Evolutionary conservation across 768 basidiomycete genomes (phyloP).

Genomic region (Terana coerulea): DNA sequence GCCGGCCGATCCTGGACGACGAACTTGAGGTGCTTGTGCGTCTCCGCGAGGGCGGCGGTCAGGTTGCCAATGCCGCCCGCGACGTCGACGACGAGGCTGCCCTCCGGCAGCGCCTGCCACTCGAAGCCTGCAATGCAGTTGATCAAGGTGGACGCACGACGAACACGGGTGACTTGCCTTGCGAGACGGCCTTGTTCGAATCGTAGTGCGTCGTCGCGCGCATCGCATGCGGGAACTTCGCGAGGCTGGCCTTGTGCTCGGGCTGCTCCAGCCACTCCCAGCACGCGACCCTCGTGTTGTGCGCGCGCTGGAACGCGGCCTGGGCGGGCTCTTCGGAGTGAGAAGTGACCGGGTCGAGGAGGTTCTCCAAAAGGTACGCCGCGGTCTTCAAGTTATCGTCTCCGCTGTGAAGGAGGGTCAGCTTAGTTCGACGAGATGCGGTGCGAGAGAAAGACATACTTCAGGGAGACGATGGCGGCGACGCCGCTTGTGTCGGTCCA

Average conservation of each 20-base stretch:
- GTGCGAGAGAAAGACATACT: background rate
- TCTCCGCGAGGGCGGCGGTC: slow-evolving; percentile 20
- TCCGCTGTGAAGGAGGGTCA: slow-evolving; percentile 8
- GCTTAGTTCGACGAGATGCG: too few relatives aligned
- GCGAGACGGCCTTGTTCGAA: slow-evolving; percentile 2
- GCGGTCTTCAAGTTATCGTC: slow-evolving; percentile 19
- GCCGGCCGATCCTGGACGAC: slow-evolving; percentile 29
- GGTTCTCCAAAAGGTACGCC: slow-evolving; percentile 16
- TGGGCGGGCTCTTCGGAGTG: slow-evolving; percentile 16
- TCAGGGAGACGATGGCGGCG: slow-evolving; percentile 8
- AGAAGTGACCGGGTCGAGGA: slow-evolving; percentile 19
- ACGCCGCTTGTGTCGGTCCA: slow-evolving; percentile 8
- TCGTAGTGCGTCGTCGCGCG: slow-evolving; percentile 11
- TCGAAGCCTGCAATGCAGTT: slow-evolving; percentile 18
- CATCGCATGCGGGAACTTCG: slow-evolving; percentile 6
- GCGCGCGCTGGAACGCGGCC: slow-evolving; percentile 15
- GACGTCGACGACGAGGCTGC: slow-evolving; percentile 29
- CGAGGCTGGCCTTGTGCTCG: slow-evolving; percentile 8
- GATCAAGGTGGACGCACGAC: background rate
- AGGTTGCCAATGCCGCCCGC: slow-evolving; percentile 29
- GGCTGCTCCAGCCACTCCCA: slow-evolving; percentile 12
- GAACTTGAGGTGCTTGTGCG: slow-evolving; percentile 21
- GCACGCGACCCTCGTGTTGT: slow-evolving; percentile 12
- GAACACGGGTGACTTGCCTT: background rate
- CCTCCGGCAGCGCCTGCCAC: slow-evolving; percentile 20